Evolutionary conservation across 2,329 filamentous ascomycete genomes (phyloP).

Genomic region (Neonectria ditissima): DNA sequence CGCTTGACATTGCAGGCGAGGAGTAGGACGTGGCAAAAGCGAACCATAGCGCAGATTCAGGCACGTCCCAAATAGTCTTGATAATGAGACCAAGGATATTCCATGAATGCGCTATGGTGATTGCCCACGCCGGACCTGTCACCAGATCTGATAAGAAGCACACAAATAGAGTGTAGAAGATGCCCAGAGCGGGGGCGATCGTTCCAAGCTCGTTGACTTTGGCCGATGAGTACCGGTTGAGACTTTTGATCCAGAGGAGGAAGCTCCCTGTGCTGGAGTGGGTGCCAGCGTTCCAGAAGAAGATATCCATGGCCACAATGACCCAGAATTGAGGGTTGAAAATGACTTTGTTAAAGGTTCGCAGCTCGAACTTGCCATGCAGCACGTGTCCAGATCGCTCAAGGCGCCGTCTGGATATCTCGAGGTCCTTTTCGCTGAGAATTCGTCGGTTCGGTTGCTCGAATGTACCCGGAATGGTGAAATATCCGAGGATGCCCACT

Average conservation of each 20-base stretch:
- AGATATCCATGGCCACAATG: slow-evolving; percentile 61
- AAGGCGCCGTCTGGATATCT: slow-evolving; percentile 59
- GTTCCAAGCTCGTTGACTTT: slow-evolving; percentile 65
- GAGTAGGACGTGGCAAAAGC: slow-evolving; percentile 60
- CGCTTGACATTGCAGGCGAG: slow-evolving; percentile 64
- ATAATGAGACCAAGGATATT: slow-evolving; percentile 66
- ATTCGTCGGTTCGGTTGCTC: slow-evolving; percentile 61
- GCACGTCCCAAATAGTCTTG: slow-evolving; percentile 67
- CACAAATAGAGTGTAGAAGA: slow-evolving; percentile 66
- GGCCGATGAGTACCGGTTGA: slow-evolving; percentile 59
- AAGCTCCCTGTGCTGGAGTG: slow-evolving; percentile 62
- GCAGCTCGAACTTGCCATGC: slow-evolving; percentile 50
- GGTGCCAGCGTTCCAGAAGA: slow-evolving; percentile 68
- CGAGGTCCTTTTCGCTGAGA: slow-evolving; percentile 59
- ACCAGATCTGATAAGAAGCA: slow-evolving; percentile 67
- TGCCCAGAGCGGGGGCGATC: slow-evolving; percentile 66
- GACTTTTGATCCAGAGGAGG: slow-evolving; percentile 69
- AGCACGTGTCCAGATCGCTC: slow-evolving; percentile 56
- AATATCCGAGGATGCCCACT: slow-evolving; percentile 60
- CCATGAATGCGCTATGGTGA: slow-evolving; percentile 62
- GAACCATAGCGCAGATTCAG: slow-evolving; percentile 52
- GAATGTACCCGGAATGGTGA: slow-evolving; percentile 61
- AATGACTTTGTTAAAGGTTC: slow-evolving; percentile 50
- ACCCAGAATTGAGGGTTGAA: slow-evolving; percentile 63
- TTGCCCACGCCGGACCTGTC: slow-evolving; percentile 65